Percentiles rank a stretch among this genome's conserved stretches.
Conservation (phyloP, 1,284 basidiomycete species). For the Papiliotrema terrestris region DNA sequence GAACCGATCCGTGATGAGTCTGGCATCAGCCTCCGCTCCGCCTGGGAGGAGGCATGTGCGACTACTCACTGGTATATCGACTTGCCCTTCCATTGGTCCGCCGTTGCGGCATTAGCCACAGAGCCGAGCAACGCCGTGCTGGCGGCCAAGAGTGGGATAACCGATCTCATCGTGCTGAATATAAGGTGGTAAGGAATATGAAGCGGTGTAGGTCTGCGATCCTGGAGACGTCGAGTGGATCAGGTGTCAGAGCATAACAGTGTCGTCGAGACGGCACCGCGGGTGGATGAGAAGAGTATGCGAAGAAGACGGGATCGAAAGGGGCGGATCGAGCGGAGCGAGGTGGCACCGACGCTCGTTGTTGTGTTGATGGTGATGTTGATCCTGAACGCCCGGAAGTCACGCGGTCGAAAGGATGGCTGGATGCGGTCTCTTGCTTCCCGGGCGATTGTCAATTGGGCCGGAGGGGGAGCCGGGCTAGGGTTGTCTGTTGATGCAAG, state of each 20-base stretch:
- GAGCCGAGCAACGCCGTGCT: background rate
- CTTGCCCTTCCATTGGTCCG: constrained; percentile 44
- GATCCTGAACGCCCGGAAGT: too few relatives aligned
- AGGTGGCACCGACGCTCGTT: too few relatives aligned
- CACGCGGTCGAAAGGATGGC: too few relatives aligned
- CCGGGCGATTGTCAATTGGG: too few relatives aligned
- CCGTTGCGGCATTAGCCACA: constrained; percentile 27
- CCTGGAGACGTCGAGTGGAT: background rate
- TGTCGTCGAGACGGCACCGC: background rate
- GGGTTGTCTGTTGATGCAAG: too few relatives aligned
- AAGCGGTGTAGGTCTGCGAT: background rate
- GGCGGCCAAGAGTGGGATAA: background rate
- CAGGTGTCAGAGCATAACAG: background rate
- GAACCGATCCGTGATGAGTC: constrained; percentile 72
- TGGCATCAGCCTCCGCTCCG: constrained; percentile 29
- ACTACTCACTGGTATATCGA: constrained; percentile 48
- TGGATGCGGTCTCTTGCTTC: too few relatives aligned
- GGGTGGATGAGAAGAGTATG: too few relatives aligned
- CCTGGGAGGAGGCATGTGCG: background rate
- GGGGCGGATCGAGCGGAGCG: too few relatives aligned
- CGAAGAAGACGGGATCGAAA: too few relatives aligned
- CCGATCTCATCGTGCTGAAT: background rate
- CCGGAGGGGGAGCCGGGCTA: too few relatives aligned
- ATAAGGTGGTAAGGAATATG: background rate
- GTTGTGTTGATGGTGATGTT: too few relatives aligned